phyloP scores from a whole-genome alignment of 169 alveolate genomes.

The Cardiosporidium cionae region DNA sequence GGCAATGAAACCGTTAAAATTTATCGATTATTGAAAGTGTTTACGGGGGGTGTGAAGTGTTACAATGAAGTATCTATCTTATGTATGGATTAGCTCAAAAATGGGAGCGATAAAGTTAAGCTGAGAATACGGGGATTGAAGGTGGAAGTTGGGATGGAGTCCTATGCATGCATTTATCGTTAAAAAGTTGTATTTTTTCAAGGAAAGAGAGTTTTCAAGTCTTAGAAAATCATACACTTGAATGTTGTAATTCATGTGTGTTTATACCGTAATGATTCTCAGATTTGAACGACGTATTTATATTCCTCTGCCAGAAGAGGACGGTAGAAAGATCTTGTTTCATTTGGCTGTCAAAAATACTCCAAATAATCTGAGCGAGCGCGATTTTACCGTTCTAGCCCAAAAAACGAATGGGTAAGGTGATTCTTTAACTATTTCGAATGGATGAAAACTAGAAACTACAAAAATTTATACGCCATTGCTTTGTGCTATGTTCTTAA shows the following conservation, averaged over 20 bases:
- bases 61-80: neutral
- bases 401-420: slow-evolving; percentile 39
- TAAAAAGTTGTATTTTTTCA: no score
- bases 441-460: no score
- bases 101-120: neutral
- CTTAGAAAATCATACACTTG: no score
- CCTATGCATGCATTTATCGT: no score
- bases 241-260: neutral
- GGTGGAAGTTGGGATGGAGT: neutral
- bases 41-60: neutral
- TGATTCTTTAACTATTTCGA: no score
- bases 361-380: slow-evolving; percentile 58
- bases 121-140: neutral
- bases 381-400: slow-evolving; percentile 48
- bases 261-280: neutral
- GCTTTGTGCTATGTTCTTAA: no score
- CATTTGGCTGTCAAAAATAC: slow-evolving; percentile 58
- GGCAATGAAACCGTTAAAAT: no score
- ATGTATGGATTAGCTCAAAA: neutral
- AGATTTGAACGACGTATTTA: slow-evolving; percentile 90
- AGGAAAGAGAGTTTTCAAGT: no score
- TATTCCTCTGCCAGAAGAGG: slow-evolving; percentile 94
- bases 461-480: no score
- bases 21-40: no score
- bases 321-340: slow-evolving; percentile 63